Evolutionary conservation across 2,329 filamentous ascomycete species (phyloP), one percentile per base, ranked within the genome.

Genomic region (Stemphylium lycopersici): DNA sequence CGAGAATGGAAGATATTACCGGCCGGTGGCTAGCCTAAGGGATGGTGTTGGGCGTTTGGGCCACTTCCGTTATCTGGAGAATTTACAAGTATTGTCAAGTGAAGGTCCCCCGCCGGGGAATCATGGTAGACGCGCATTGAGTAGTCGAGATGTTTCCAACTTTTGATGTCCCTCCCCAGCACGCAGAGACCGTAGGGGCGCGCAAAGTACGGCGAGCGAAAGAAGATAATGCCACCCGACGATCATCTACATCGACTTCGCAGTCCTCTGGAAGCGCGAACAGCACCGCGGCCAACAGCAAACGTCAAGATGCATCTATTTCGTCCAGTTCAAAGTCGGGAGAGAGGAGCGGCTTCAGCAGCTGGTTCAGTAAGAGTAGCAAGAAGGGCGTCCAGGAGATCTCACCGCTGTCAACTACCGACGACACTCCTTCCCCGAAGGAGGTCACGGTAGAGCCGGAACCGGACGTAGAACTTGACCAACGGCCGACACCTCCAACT

Each of bases 301-400:
- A 44, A 50, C 48, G 34, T 32, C 51, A 54, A 36, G 36, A 54
- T 50, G 40, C 39, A 29, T 16, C 51, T 6, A 36, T 13, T 10
- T 34, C 40, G 39, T 46, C 42, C 48, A 32, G 24, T 43, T 59
- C 34, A 34, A 62, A 53, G 48, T 54, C 63, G 29, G 54, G 26
- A 24, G 55, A 52, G 15, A 61, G 58, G 47, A 55, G 34, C 20
- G 46, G 50, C 15, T 54, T 64, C 42, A 58, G 59, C 32, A 51
- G 53, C 26, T 66, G 58, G 59, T 67, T 67, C 45, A 51, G 61
- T 44, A 68, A 65, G 46, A 63, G 48, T 10, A 59, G 47, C 20
- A 61, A 56, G 29, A 66, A 68, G 47, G 62, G 61, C n/a, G 52
- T 68, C 31, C 64, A 66, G 44, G 66, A 68, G 46, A 67, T 68